phyloP scores from a whole-genome alignment of 1,284 basidiomycete genomes.

The Cerioporus squamosus region DNA sequence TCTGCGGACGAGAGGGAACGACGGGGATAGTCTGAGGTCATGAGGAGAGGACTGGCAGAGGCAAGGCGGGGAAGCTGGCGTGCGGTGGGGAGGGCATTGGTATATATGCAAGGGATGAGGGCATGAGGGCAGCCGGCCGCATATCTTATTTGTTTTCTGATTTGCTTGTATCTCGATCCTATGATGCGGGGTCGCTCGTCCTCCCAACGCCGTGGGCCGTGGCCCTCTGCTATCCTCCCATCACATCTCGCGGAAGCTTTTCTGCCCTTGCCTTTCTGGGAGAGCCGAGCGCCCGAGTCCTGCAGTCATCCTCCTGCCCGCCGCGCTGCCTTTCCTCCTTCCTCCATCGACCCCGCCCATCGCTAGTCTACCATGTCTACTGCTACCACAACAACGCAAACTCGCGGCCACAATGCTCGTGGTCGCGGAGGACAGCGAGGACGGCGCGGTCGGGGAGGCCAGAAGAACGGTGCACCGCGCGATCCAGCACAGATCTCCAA shows the following conservation, averaged over 20 bases:
- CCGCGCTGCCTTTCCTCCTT: not conserved
- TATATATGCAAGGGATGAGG: not conserved
- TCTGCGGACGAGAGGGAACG: conserved; percentile 4
- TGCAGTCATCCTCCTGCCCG: not conserved
- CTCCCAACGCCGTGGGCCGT: no score
- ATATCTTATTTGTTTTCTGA: not conserved
- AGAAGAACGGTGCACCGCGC: conserved; percentile 18
- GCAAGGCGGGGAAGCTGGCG: not conserved
- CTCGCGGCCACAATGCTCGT: conserved; percentile 31
- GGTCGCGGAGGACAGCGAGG: conserved; percentile 37
- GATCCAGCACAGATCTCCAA: conserved; percentile 7
- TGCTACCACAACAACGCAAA: conserved; percentile 31
- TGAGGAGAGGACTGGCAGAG: not conserved
- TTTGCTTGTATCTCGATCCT: not conserved
- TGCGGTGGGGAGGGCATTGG: not conserved
- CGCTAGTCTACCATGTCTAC: conserved; percentile 34
- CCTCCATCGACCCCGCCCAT: not conserved
- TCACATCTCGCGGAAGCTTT: no score
- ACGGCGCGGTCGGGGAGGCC: conserved; percentile 32
- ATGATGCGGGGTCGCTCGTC: not conserved
- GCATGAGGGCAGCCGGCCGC: not conserved
- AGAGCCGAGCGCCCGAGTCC: not conserved
- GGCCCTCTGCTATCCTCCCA: no score
- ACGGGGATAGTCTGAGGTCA: conserved; percentile 2
- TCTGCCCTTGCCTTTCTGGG: no score